Evolutionary conservation across 2,329 filamentous ascomycete species (phyloP), one percentile per base, ranked within the genome.

Genomic region (Amauroascus verrucosus): DNA sequence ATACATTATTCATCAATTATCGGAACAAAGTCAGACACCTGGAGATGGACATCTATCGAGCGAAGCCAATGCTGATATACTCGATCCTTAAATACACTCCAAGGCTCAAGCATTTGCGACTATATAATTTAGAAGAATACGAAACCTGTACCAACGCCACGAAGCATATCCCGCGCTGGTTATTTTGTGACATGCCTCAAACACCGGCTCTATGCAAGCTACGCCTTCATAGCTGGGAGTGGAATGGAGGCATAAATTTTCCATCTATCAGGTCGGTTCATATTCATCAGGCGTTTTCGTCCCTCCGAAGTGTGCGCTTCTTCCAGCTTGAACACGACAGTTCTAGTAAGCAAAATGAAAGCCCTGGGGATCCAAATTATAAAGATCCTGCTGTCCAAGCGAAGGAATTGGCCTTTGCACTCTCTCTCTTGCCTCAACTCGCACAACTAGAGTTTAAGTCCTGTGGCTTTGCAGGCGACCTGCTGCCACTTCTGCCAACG

Each of bases 371-470:
- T 1, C 16, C 16, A 13, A 26, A 28, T 18, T 38, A 60, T 18
- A 54, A 58, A 13, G 33, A 41, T 52, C 58, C 60, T 71, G 22
- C 37, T 6, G 13, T 16, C 6, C 26, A 41, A 20, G 55, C 52
- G 3, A 6, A 38, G 30, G 47, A 49, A 20, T 3, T 65, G 55
- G 74, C 71, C 0, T 70, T 77, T 20, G 76, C 80, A 0, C 66
- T 79, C 14, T 72, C 75, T 13, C 73, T 77, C 24, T 75, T 96
- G 7, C 78, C 82, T 0, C 69, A 77, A 1, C 73, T 97, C 6
- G 77, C 77, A 52, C 78, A 83, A 52, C 71, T 96, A 9, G 75
- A 82, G 1, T 83, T 96, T 59, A 82, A 90, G 62, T 84, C 84
- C 6, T 94, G 84, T 41, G 84, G 82, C 2, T 75, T 86, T 32